These are phyloP conservation scores for Platismatia glauca DNA, from an alignment of 495 filamentous ascomycete genomes.

Conservation along the genomic window DNA sequence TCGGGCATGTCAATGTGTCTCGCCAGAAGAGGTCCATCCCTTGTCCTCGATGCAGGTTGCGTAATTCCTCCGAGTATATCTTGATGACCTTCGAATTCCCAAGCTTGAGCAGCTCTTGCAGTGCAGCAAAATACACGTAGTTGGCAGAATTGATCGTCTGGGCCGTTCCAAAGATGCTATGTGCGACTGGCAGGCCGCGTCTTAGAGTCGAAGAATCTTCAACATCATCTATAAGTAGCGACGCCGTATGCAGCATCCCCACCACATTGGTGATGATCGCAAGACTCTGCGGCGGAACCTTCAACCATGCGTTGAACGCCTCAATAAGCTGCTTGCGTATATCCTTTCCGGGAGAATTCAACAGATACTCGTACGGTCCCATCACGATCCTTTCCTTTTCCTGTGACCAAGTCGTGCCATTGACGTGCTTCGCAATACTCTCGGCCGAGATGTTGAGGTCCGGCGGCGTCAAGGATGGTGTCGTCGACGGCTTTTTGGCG, in stretches of 20 bases:
- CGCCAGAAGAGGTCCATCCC: constrained; percentile 98
- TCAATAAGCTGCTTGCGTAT: constrained; percentile 76
- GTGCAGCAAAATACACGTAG: constrained; percentile 88
- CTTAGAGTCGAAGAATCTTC: constrained; percentile 78
- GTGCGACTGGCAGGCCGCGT: constrained; percentile 83
- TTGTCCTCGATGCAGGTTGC: constrained; percentile 92
- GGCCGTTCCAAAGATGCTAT: constrained; percentile 88
- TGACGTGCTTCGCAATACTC: constrained; percentile 42
- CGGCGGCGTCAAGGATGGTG: constrained; percentile 10
- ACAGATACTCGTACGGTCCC: constrained; percentile 83
- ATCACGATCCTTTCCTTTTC: constrained; percentile 72
- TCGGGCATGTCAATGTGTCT: constrained; percentile 85
- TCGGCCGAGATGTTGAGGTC: constrained; percentile 32
- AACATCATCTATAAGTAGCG: constrained; percentile 85
- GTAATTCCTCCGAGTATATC: constrained; percentile 79
- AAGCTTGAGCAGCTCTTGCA: constrained; percentile 72
- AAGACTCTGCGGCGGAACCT: constrained; percentile 69
- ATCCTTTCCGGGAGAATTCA: constrained; percentile 82
- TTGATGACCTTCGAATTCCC: constrained; percentile 58
- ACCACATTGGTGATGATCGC: constrained; percentile 83
- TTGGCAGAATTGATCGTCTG: constrained; percentile 98
- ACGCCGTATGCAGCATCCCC: constrained; percentile 89
- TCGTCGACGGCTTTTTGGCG: too few species aligned
- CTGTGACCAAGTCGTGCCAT: constrained; percentile 51
- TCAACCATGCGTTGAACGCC: constrained; percentile 84